Conservation (phyloP, 306 rosid species). For the Gastrolobium villosum region DNA sequence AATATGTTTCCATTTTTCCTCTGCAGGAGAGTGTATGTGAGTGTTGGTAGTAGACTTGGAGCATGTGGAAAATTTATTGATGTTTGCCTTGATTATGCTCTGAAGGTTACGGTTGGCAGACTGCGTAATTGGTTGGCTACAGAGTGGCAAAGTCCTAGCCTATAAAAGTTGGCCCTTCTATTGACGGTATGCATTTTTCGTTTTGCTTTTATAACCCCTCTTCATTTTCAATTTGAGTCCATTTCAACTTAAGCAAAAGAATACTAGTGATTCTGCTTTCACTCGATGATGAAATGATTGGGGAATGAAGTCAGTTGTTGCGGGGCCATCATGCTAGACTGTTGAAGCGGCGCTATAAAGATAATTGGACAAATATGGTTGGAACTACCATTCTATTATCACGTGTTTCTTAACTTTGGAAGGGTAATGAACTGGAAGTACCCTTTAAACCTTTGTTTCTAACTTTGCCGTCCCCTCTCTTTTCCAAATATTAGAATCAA, state of each 20-base stretch:
- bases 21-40: neutral
- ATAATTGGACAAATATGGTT: neutral
- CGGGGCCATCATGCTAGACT: neutral
- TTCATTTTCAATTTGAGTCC: neutral
- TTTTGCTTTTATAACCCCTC: neutral
- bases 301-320: neutral
- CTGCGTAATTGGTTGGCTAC: neutral
- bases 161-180: neutral
- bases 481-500: no score
- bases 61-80: slow-evolving; percentile 26
- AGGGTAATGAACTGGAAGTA: no score
- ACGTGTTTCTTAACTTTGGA: no score
- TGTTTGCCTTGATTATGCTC: neutral
- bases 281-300: neutral
- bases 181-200: neutral
- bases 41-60: neutral
- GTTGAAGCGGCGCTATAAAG: neutral
- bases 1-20: slow-evolving; percentile 46
- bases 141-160: neutral
- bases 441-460: no score
- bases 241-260: neutral
- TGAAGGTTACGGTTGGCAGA: neutral
- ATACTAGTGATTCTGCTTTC: neutral
- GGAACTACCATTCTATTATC: neutral
- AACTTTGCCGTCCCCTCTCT: no score